Conservation (phyloP, 305 asterid genomes). For the Solanum hybrid region DNA sequence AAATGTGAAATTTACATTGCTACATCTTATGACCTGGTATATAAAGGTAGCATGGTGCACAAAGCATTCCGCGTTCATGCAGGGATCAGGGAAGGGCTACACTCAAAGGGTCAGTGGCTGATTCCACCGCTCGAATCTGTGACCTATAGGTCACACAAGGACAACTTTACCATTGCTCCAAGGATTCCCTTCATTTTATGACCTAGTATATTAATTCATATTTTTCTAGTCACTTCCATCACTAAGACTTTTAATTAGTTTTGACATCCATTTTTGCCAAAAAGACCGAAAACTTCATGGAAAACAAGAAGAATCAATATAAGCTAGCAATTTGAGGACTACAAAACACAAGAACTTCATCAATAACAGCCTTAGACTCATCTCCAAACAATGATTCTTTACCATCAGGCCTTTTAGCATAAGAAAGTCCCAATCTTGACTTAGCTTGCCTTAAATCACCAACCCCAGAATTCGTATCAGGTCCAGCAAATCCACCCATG, state of each 20-base stretch:
- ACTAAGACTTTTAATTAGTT: background rate
- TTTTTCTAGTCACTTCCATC: background rate
- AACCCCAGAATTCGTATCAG: slow-evolving; percentile 74
- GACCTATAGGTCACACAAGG: background rate
- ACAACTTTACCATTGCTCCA: background rate
- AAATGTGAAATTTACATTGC: background rate
- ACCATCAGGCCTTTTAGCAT: slow-evolving; percentile 73
- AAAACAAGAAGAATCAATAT: slow-evolving; percentile 22
- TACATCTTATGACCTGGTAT: background rate
- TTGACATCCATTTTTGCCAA: background rate
- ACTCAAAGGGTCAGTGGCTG: background rate
- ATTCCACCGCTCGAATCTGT: background rate
- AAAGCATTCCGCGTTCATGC: background rate
- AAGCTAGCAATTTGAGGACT: slow-evolving; percentile 88
- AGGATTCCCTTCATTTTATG: background rate
- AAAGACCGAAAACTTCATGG: background rate
- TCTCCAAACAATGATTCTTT: slow-evolving; percentile 84
- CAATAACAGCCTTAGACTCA: slow-evolving; percentile 42
- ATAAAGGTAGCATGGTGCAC: background rate
- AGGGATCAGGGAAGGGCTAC: background rate
- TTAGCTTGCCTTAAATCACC: slow-evolving; percentile 77
- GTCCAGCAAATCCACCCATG: slow-evolving; percentile 91
- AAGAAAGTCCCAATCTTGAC: slow-evolving; percentile 80
- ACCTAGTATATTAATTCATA: background rate
- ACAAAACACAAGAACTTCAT: slow-evolving; percentile 63